Evolutionary conservation across 257 asterid species (phyloP).

Genomic region (Ocimum tenuiflorum): DNA sequence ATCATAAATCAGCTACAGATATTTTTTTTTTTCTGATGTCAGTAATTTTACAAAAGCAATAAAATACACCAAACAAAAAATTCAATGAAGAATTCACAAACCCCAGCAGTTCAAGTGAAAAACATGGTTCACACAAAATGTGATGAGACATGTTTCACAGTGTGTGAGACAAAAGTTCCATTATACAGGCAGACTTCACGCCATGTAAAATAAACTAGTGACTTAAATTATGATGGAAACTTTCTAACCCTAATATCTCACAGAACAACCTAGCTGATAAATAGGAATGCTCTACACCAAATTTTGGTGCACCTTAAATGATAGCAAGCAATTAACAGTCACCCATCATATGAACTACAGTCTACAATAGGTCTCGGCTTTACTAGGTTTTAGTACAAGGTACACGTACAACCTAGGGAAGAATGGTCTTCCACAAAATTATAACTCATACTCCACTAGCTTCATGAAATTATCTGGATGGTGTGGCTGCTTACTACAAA

Average conservation of each 20-base stretch:
- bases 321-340: not conserved
- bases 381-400: not conserved
- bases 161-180: not conserved
- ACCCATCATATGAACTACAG: not conserved
- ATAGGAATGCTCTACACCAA: not conserved
- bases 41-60: slow-evolving; percentile 21
- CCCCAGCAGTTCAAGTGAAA: slow-evolving; percentile 8
- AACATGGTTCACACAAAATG: not conserved
- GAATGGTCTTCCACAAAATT: too few species aligned
- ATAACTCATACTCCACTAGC: too few species aligned
- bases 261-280: not conserved
- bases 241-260: not conserved
- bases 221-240: not conserved
- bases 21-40: slow-evolving; percentile 14
- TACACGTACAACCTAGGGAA: too few species aligned
- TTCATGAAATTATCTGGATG: too few species aligned
- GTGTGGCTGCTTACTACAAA: too few species aligned
- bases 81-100: slow-evolving; percentile 4
- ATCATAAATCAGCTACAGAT: slow-evolving; percentile 89
- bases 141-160: not conserved
- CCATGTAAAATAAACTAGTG: not conserved
- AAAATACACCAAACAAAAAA: not conserved
- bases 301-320: not conserved
- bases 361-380: not conserved
- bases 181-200: not conserved